Percentiles rank a stretch among this genome's conserved stretches.
Evolutionary conservation across 1,139 yeast species (phyloP).

Genomic region (Arxiozyma telluris): DNA sequence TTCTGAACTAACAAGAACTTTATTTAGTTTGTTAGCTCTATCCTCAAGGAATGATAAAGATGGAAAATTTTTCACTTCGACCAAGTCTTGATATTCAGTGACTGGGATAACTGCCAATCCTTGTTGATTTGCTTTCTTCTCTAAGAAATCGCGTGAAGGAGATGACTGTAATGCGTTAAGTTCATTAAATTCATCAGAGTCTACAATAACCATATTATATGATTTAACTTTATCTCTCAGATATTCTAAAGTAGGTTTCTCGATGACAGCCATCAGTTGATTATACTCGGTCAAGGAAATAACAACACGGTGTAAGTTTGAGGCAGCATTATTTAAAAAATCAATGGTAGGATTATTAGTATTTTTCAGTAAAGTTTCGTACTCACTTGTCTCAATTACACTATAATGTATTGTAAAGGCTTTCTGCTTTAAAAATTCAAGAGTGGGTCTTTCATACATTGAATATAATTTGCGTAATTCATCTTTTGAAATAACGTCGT

Average conservation of each 20-base stretch:
- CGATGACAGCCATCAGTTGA: neutral
- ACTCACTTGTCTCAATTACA: conserved; percentile 27
- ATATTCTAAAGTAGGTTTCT: conserved; percentile 5
- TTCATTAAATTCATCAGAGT: neutral
- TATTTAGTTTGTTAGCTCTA: neutral
- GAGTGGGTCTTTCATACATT: conserved; percentile 20
- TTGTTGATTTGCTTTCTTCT: neutral
- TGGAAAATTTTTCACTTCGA: conserved; percentile 8
- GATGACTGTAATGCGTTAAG: conserved; percentile 5
- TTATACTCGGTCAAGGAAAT: neutral
- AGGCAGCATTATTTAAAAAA: conserved; percentile 17
- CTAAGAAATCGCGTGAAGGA: conserved; percentile 7
- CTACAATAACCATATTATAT: conserved; percentile 3
- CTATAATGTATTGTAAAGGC: conserved; percentile 15
- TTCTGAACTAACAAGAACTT: conserved; percentile 2
- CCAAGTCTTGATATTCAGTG: conserved; percentile 17
- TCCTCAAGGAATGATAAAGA: conserved; percentile 13
- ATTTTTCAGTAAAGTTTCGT: conserved; percentile 6
- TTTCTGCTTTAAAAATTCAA: conserved; percentile 13
- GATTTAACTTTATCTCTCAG: neutral
- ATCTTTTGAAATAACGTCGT: neutral
- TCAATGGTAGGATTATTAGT: conserved; percentile 6
- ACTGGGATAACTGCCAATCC: neutral
- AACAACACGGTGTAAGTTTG: conserved; percentile 1
- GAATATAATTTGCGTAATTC: neutral